Conservation (phyloP, 805 yeast genomes). For the Saturnispora bothae region DNA sequence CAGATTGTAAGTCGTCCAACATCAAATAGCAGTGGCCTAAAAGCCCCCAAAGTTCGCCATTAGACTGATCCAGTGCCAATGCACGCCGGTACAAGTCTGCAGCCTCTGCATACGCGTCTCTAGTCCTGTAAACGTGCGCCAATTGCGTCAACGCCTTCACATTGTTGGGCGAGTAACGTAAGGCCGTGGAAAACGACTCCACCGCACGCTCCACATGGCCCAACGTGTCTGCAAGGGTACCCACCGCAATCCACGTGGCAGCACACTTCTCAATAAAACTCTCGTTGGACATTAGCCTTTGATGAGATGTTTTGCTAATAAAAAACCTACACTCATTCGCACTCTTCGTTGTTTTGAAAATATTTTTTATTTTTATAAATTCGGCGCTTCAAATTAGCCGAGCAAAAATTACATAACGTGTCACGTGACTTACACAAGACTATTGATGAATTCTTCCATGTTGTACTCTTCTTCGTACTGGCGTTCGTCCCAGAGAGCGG, state of each 20-base stretch:
- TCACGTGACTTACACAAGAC: conserved; percentile 31
- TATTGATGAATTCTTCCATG: conserved; percentile 83
- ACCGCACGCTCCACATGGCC: conserved; percentile 87
- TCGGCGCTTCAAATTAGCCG: too few species aligned
- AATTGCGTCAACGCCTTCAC: conserved; percentile 76
- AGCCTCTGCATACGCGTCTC: conserved; percentile 88
- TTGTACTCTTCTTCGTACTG: conserved; percentile 97
- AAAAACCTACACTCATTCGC: too few species aligned
- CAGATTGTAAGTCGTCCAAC: conserved; percentile 92
- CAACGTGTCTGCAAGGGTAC: conserved; percentile 78
- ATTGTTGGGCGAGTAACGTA: conserved; percentile 77
- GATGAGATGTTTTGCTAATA: too few species aligned
- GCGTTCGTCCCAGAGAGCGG: conserved; percentile 91
- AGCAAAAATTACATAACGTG: too few species aligned
- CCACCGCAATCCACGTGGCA: conserved; percentile 83
- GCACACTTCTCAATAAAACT: conserved; percentile 45
- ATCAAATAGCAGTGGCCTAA: conserved; percentile 93
- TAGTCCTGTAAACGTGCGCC: conserved; percentile 79
- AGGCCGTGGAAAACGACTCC: conserved; percentile 76
- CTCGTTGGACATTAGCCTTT: conserved; percentile 20
- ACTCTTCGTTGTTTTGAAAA: too few species aligned
- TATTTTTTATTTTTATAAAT: too few species aligned
- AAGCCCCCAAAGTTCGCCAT: conserved; percentile 96
- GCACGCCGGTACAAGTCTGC: conserved; percentile 91
- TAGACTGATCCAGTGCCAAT: conserved; percentile 66